Percentiles rank a stretch among this genome's conserved stretches.
Evolutionary conservation across 2,329 filamentous ascomycete species (phyloP).

Genomic region (Aphanoascus verrucosus): DNA sequence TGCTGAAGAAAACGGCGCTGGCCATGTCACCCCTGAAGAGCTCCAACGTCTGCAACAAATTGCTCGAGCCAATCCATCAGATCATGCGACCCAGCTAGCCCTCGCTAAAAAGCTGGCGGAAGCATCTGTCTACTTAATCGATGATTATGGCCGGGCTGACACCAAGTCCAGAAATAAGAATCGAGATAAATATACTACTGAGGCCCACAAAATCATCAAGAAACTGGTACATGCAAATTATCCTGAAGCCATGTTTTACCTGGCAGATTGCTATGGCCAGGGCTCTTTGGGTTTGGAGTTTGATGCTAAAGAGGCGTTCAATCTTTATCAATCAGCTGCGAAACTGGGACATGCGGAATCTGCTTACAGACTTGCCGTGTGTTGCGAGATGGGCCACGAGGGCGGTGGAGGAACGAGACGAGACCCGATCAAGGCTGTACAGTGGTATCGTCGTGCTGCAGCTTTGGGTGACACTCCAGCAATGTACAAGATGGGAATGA

Average conservation of each 20-base stretch:
- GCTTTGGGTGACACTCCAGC: constrained; percentile 81
- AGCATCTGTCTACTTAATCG: constrained; percentile 67
- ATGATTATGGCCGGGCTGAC: constrained; percentile 62
- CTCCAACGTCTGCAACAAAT: constrained; percentile 61
- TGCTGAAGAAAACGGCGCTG: not conserved
- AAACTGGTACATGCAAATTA: constrained; percentile 67
- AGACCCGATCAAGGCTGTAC: constrained; percentile 86
- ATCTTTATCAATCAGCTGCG: constrained; percentile 83
- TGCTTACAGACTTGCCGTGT: constrained; percentile 90
- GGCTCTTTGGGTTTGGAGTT: constrained; percentile 66
- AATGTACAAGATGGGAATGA: constrained; percentile 99
- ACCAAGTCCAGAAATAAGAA: constrained; percentile 51
- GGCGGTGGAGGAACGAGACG: constrained; percentile 86
- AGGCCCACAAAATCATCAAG: constrained; percentile 84
- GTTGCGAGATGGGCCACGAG: constrained; percentile 90
- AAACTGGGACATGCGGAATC: constrained; percentile 77
- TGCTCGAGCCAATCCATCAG: constrained; percentile 60
- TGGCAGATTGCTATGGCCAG: constrained; percentile 80
- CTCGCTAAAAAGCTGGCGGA: constrained; percentile 79
- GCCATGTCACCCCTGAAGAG: constrained; percentile 60
- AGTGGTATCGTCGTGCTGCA: constrained; percentile 94
- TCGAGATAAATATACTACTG: constrained; percentile 71
- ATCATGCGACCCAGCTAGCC: constrained; percentile 59
- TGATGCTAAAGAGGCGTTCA: constrained; percentile 87
- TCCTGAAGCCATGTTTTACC: constrained; percentile 80